Evolutionary conservation across 2,329 filamentous ascomycete species (phyloP).

Genomic region (Pyrenophora teres): DNA sequence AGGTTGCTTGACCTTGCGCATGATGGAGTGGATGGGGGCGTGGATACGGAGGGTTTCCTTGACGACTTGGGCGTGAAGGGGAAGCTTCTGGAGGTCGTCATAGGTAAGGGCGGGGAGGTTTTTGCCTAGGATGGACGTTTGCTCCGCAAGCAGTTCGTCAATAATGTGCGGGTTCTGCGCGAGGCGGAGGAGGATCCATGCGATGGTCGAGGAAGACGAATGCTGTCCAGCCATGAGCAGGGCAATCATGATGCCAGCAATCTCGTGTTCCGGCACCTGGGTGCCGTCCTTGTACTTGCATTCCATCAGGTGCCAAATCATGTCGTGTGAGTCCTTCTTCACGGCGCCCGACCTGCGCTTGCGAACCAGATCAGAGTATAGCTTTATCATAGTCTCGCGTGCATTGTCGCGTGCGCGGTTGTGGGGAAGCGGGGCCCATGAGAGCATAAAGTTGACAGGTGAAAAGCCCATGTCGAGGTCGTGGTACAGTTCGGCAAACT

Average conservation of each 20-base stretch:
- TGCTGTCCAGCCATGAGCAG: slow-evolving; percentile 92
- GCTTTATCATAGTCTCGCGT: slow-evolving; percentile 77
- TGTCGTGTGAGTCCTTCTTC: slow-evolving; percentile 65
- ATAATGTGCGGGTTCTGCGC: slow-evolving; percentile 76
- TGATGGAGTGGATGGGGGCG: slow-evolving; percentile 91
- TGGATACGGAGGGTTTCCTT: slow-evolving; percentile 92
- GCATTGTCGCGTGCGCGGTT: slow-evolving; percentile 81
- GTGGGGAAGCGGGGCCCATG: slow-evolving; percentile 87
- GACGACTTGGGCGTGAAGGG: slow-evolving; percentile 81
- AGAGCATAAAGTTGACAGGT: slow-evolving; percentile 86
- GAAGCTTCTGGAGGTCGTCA: slow-evolving; percentile 77
- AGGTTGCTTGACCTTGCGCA: slow-evolving; percentile 88
- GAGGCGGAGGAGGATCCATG: slow-evolving; percentile 84
- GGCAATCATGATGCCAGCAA: slow-evolving; percentile 93
- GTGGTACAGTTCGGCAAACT: slow-evolving; percentile 82
- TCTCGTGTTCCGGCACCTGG: slow-evolving; percentile 78
- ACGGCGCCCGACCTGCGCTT: slow-evolving; percentile 64
- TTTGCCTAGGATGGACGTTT: slow-evolving; percentile 71
- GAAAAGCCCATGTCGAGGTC: slow-evolving; percentile 89
- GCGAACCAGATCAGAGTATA: slow-evolving; percentile 82
- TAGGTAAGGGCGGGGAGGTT: slow-evolving; percentile 76
- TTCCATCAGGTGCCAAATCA: slow-evolving; percentile 90
- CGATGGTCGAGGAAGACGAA: slow-evolving; percentile 80
- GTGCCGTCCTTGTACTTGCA: slow-evolving; percentile 83
- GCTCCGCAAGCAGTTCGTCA: slow-evolving; percentile 83